phyloP scores from a whole-genome alignment of 169 alveolate species.

The Besnoitia besnoiti region DNA sequence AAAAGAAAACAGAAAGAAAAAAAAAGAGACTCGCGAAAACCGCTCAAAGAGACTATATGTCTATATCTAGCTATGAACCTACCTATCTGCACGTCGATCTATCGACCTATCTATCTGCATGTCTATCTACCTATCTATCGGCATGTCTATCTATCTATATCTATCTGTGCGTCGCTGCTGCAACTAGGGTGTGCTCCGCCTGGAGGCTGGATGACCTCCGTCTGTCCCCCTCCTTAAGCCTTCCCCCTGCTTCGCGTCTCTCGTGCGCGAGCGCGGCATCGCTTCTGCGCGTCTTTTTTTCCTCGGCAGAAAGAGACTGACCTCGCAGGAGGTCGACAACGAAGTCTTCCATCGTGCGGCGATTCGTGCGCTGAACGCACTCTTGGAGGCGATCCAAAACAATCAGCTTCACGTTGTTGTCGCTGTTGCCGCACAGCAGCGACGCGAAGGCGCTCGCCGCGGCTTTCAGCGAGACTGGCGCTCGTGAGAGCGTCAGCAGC shows the following conservation, averaged over 20 bases:
- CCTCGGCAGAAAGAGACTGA: too few species aligned
- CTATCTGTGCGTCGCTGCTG: background rate
- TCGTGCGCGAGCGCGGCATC: too few species aligned
- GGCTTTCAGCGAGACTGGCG: slow-evolving; percentile 58
- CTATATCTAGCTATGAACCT: background rate
- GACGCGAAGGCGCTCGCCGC: slow-evolving; percentile 83
- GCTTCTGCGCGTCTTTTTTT: too few species aligned
- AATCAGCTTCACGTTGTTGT: slow-evolving; percentile 86
- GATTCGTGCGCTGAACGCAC: background rate
- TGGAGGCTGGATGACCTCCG: too few species aligned
- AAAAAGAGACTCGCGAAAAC: background rate
- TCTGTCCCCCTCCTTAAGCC: too few species aligned
- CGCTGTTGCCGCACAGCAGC: slow-evolving; percentile 83
- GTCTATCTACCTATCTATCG: background rate
- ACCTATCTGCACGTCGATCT: background rate
- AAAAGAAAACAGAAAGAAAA: background rate
- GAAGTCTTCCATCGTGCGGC: background rate
- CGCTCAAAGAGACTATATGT: too few species aligned
- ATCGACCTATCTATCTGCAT: background rate
- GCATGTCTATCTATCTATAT: background rate
- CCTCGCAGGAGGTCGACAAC: slow-evolving; percentile 55
- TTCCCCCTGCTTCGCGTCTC: too few species aligned
- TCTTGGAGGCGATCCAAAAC: slow-evolving; percentile 79
- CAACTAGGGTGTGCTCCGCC: too few species aligned
- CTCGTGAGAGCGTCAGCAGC: slow-evolving; percentile 69